Conservation (phyloP, 495 filamentous ascomycete genomes). For the Neurospora intermedia region DNA sequence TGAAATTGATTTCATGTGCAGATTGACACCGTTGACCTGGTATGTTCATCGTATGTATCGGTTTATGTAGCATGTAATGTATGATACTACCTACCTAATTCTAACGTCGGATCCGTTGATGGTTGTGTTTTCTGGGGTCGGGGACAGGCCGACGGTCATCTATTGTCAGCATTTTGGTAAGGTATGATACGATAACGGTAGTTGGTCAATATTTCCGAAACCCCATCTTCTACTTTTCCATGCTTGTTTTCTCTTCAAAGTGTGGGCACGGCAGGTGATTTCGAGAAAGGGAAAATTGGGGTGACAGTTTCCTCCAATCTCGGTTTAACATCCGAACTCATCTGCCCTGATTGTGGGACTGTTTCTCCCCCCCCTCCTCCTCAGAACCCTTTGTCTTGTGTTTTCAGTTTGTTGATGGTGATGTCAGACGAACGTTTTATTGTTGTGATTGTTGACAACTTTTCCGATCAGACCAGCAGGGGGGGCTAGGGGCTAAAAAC, state of each 20-base stretch:
- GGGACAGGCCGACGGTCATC: not conserved
- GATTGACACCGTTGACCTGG: not conserved
- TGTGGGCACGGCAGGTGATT: not conserved
- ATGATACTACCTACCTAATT: not conserved
- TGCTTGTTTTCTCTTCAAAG: not conserved
- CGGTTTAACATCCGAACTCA: not conserved
- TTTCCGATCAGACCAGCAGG: not conserved
- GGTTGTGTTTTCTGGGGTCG: not conserved
- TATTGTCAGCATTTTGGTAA: not conserved
- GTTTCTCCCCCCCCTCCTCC: not conserved
- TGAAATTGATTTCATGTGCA: not conserved
- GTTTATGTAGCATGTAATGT: not conserved
- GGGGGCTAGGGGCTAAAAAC: not conserved
- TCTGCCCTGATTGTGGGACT: not conserved
- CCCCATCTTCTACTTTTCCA: not conserved
- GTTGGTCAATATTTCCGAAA: not conserved
- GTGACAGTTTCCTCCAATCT: not conserved
- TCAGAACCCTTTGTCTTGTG: not conserved
- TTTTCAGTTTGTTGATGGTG: not conserved
- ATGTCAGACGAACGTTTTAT: not conserved
- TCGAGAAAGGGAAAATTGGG: not conserved
- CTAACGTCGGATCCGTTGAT: not conserved
- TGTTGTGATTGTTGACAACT: not conserved
- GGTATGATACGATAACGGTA: not conserved
- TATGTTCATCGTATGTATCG: not conserved